Evolutionary conservation across 164 flowering plant genomes (phyloP), one percentile per base, ranked within the genome.

Genomic region (Aristolochia contorta): DNA sequence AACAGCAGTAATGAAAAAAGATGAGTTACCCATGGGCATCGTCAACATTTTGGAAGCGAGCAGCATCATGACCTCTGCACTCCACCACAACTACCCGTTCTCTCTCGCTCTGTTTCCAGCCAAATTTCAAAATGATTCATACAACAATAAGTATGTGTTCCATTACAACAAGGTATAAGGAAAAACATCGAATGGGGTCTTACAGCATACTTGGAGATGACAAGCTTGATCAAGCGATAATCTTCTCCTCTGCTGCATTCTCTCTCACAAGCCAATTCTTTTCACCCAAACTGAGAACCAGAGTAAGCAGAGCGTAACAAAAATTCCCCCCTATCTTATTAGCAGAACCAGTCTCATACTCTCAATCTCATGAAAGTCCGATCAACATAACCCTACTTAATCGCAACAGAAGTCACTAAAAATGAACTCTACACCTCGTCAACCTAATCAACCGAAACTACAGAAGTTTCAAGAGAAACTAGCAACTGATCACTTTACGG

Each of bases 241-340:
- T 94, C 99, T 82, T 94, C 99, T 47, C 99, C 97, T 74, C 93
- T 80, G 84, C 99, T 94, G 78, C 99, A 94, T 73, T 94, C 99
- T 69, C 88, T 80, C 64, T 94, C 97, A 61, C 99, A 94, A 15
- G 80, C 81, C 51, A 94, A 56, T 71, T 91, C 97, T 56, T 32
- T 53, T 53, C 15, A 49, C 19, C 43, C 43, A 37, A 8, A 37
- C 1, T 37, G 43, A 37, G 43, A 37, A 37, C 12, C 43, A 37
- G 7, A 10, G 43, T 37, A 8, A 37, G 43, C 43, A 37, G 7
- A 6, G 43, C 43, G 43, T 37, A 3, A 37, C 9, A 37, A 37
- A 37, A 7, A 37, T 37, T 8, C 43, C 10, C 43, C 43, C 43
- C 12, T 37, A 37, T 37, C 12, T 37, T 8, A 37, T 37, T 37